Conservation (phyloP, 257 asterid species). For the Euphrasia confusa region DNA sequence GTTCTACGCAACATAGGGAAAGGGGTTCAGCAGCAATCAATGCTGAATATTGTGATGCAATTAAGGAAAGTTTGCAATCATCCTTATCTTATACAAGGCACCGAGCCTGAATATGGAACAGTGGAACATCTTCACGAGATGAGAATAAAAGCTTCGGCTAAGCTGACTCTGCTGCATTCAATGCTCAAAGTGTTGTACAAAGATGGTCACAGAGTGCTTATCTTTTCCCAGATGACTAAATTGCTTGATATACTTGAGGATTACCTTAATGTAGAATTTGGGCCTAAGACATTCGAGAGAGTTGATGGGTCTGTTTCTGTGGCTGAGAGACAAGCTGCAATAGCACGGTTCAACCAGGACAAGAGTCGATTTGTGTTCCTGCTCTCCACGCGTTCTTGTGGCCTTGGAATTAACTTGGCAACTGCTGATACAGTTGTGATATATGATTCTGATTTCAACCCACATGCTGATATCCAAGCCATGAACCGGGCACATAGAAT, state of each 20-base stretch:
- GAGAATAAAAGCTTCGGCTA: conserved; percentile 98
- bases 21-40: conserved; percentile 87
- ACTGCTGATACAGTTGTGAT: conserved; percentile 97
- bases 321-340: conserved; percentile 85
- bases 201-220: conserved; percentile 90
- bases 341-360: conserved; percentile 93
- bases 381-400: conserved; percentile 94
- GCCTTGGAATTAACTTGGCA: conserved; percentile 98
- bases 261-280: conserved; percentile 81
- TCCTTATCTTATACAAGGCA: conserved; percentile 96
- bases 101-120: conserved; percentile 92
- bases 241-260: conserved; percentile 95
- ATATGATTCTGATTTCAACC: conserved; percentile 96
- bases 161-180: conserved; percentile 86
- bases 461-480: conserved; percentile 99
- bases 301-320: conserved; percentile 98
- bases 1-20: conserved; percentile 86
- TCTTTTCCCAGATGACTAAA: conserved; percentile 97
- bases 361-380: conserved; percentile 88
- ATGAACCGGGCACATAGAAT: conserved; percentile 98
- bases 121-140: conserved; percentile 89
- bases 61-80: conserved; percentile 95
- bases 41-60: conserved; percentile 98
- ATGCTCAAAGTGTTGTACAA: conserved; percentile 81
- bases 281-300: conserved; percentile 88